A percentile compares a stretch with the other conserved stretches of the same genome.
Evolutionary conservation across 306 rosid species (phyloP).

Genomic region (Cicer pinnatifidum): DNA sequence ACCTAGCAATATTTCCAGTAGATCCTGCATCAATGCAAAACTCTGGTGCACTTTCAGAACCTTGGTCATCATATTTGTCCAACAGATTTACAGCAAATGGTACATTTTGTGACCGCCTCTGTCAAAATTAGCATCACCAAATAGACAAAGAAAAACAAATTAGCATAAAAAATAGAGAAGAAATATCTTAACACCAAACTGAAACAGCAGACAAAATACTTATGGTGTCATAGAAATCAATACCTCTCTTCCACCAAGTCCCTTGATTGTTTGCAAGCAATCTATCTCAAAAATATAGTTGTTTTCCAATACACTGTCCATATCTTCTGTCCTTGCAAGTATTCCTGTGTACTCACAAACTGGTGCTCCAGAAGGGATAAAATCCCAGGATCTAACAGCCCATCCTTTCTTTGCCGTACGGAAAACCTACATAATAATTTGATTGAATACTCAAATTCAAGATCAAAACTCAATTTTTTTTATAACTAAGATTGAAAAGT

Average conservation of each 20-base stretch:
- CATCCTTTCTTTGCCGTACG: constrained; percentile 94
- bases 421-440: constrained; percentile 66
- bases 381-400: constrained; percentile 99
- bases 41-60: constrained; percentile 71
- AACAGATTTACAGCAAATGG: constrained; percentile 48
- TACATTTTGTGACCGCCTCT: constrained; percentile 75
- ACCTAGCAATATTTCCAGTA: constrained; percentile 84
- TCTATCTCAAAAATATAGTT: constrained; percentile 92
- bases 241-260: constrained; percentile 95
- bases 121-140: constrained; percentile 29
- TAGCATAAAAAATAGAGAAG: not conserved
- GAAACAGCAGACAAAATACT: constrained; percentile 5
- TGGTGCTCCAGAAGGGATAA: constrained; percentile 96
- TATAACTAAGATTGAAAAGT: not conserved
- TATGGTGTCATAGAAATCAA: constrained; percentile 5
- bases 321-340: constrained; percentile 74
- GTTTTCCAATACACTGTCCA: constrained; percentile 66
- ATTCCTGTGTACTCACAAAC: constrained; percentile 92
- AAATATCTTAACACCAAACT: not conserved
- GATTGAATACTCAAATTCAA: not conserved
- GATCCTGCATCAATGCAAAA: constrained; percentile 90
- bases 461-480: not conserved
- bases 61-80: constrained; percentile 64
- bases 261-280: constrained; percentile 91
- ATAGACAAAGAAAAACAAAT: not conserved